Base-by-base conservation (phyloP, 768 basidiomycete genomes). In the Pleurotus ostreatus region DNA sequence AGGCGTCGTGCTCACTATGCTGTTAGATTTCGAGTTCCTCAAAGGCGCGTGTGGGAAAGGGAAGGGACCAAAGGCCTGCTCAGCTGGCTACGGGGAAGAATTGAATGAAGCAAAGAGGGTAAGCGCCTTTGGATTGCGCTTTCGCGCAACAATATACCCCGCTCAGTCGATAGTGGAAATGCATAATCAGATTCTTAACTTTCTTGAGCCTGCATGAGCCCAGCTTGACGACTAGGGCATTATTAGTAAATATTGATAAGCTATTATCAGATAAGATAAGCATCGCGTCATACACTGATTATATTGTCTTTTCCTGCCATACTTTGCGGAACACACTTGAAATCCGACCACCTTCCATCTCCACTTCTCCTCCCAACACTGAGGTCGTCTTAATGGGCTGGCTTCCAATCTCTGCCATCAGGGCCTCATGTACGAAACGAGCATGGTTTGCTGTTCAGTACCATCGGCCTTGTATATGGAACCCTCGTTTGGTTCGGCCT, bases 1-100 rank as follows among this genome's bases (percentile, higher is more conserved):
- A 30, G 30, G 9, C 30, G 8, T 30, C 56, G 41, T 23, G 15
- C 55, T 15, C n/a, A 15, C 45, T 37, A 43, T 34, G 34, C 7
- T 34, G 48, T 40, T 23, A 92, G 89, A 12, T 94, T 94, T 75
- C 86, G 91, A 25, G 84, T 91, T 16, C 91, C 91, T 0, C 83
- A 85, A 57, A 76, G 91, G 59, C 77, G 86, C 18, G 85, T 94
- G 8, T 94, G 91, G 91, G 92, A 93, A 66, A 76, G 89, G 46
- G 91, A 93, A 64, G 91, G 90, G 1, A 92, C 89, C 16, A 91
- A 88, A 62, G 90, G 91, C 2, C 63, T 92, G 54, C 63, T 92
- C 72, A 85, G 79, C 57, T 93, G 90, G 90, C 67, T 93, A 63
- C 77, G 86, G 52, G 88, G 86, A 15, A 77, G 90, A 59, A 78